phyloP scores from a whole-genome alignment of 2,329 filamentous ascomycete species.

The Trichoderma afroharzianum region DNA sequence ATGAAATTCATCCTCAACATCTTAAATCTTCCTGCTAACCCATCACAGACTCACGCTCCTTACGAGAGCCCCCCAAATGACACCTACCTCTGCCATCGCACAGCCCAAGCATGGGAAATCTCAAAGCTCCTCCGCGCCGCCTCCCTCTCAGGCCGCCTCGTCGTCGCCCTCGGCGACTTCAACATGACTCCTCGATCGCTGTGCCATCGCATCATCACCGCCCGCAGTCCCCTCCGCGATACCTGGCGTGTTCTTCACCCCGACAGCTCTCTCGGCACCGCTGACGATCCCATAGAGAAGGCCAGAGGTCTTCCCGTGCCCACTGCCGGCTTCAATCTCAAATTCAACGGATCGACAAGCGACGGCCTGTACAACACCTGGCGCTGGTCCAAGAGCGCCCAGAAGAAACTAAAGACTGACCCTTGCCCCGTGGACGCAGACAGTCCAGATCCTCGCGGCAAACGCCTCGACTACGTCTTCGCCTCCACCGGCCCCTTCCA shows the following conservation, averaged over 20 bases:
- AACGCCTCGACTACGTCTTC: constrained; percentile 94
- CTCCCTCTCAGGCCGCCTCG: constrained; percentile 74
- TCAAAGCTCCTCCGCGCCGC: constrained; percentile 83
- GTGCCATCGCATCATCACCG: constrained; percentile 76
- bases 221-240: constrained; percentile 73
- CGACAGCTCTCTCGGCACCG: constrained; percentile 73
- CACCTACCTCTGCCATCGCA: constrained; percentile 85
- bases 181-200: constrained; percentile 92
- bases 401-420: constrained; percentile 61
- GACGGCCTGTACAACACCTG: constrained; percentile 87
- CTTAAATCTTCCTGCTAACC: not conserved
- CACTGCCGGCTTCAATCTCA: constrained; percentile 72
- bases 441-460: constrained; percentile 68
- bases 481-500: constrained; percentile 52
- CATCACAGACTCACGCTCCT: constrained; percentile 66
- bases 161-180: constrained; percentile 87
- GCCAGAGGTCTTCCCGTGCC: constrained; percentile 65
- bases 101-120: constrained; percentile 92
- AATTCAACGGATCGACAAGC: constrained; percentile 81
- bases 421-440: constrained; percentile 58
- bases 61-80: constrained; percentile 78
- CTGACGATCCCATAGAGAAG: constrained; percentile 63
- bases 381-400: constrained; percentile 75
- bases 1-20: not conserved
- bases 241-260: constrained; percentile 83